Conservation (phyloP, 495 filamentous ascomycete genomes). For the Penicillium cinerascens region DNA sequence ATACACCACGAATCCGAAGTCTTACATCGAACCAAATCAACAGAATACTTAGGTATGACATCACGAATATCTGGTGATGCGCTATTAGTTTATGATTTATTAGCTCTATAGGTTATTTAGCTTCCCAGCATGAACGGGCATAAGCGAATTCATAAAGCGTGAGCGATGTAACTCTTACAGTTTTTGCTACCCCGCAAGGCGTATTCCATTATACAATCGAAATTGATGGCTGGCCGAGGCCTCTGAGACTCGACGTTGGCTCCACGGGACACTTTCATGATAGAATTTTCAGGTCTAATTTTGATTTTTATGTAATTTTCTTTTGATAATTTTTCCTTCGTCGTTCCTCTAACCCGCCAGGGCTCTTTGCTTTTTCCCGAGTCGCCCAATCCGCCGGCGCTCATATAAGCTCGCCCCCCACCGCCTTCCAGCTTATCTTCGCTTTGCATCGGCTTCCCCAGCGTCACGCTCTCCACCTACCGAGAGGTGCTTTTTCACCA, state of each 20-base stretch:
- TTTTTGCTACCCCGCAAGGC: conserved; percentile 15
- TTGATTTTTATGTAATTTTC: not conserved
- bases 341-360: not conserved
- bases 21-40: not conserved
- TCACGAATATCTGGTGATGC: not conserved
- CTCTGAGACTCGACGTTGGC: not conserved
- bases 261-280: not conserved
- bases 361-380: not conserved
- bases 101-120: not conserved
- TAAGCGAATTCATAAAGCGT: not conserved
- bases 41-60: not conserved
- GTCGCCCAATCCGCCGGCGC: conserved; percentile 18
- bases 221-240: conserved; percentile 15
- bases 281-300: not conserved
- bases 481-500: conserved; percentile 14
- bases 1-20: not conserved
- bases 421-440: conserved; percentile 41
- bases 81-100: not conserved
- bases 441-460: conserved; percentile 48
- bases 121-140: not conserved
- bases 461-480: conserved; percentile 24
- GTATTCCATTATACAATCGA: conserved; percentile 19
- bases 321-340: not conserved
- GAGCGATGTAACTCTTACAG: conserved; percentile 15
- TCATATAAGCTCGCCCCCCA: conserved; percentile 28